These are phyloP conservation scores for Phytophthora tubulina DNA, from an alignment of 352 stramenopile genomes.

Conservation along the genomic window DNA sequence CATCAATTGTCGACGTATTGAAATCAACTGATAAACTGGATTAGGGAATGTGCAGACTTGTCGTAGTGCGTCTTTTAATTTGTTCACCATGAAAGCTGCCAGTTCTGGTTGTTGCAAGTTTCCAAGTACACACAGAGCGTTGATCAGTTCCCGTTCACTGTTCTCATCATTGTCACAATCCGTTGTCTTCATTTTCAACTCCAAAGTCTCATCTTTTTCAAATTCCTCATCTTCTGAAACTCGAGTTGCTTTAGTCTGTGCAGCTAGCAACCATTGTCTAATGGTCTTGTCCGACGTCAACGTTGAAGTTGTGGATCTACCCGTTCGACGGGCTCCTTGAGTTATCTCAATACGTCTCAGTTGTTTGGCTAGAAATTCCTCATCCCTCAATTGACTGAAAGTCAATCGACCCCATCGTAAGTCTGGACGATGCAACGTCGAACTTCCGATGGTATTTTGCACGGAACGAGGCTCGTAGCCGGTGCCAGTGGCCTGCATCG, in stretches of 20 bases:
- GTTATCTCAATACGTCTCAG: constrained; percentile 65
- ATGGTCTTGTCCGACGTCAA: constrained; percentile 32
- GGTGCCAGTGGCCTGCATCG: constrained; percentile 38
- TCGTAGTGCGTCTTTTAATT: constrained; percentile 59
- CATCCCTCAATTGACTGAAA: constrained; percentile 69
- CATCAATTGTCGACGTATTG: constrained; percentile 65
- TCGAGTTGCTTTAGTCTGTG: constrained; percentile 32
- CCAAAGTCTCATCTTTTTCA: constrained; percentile 32
- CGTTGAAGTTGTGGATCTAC: background rate
- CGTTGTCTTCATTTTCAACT: background rate
- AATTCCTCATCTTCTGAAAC: constrained; percentile 38
- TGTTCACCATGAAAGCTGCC: constrained; percentile 51
- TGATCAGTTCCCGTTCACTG: constrained; percentile 51
- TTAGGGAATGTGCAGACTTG: constrained; percentile 57
- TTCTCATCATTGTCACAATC: constrained; percentile 19
- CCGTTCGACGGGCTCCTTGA: constrained; percentile 39
- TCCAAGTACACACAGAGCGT: constrained; percentile 64
- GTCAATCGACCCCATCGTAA: constrained; percentile 73
- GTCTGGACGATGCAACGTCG: constrained; percentile 47
- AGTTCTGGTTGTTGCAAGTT: constrained; percentile 56
- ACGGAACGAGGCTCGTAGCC: constrained; percentile 36
- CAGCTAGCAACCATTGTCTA: constrained; percentile 31
- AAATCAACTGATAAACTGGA: constrained; percentile 65
- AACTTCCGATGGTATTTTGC: constrained; percentile 2
- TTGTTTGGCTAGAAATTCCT: constrained; percentile 78